These are phyloP conservation scores for Pythium chondricola DNA, from an alignment of 352 stramenopile genomes.

Conservation along the genomic window DNA sequence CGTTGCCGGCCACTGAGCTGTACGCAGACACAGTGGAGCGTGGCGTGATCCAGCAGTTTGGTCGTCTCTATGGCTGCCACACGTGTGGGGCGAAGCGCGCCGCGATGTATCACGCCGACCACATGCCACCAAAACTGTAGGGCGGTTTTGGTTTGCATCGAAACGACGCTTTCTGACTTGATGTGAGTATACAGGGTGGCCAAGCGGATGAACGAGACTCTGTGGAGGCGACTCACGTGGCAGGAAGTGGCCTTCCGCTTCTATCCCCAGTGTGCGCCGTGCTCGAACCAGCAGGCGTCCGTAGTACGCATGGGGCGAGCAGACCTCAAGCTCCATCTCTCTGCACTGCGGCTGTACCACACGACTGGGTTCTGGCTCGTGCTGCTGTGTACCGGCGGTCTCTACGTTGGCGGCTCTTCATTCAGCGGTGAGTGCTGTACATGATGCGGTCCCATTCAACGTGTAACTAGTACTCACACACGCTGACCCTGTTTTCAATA, in stretches of 20 bases:
- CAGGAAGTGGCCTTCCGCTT: conserved; percentile 65
- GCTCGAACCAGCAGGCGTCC: conserved; percentile 67
- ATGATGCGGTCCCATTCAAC: too few species aligned
- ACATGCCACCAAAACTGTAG: conserved; percentile 83
- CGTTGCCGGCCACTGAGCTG: conserved; percentile 60
- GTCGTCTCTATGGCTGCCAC: conserved; percentile 73
- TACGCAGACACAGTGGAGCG: conserved; percentile 62
- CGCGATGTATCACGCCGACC: conserved; percentile 72
- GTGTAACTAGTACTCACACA: too few species aligned
- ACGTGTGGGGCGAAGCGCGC: conserved; percentile 67
- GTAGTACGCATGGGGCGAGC: conserved; percentile 60
- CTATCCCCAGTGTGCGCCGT: conserved; percentile 79
- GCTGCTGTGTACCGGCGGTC: conserved; percentile 61
- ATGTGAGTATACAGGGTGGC: conserved; percentile 60
- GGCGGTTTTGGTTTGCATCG: too few species aligned
- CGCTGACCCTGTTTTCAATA: too few species aligned
- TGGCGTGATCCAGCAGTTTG: conserved; percentile 73
- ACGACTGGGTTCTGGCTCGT: conserved; percentile 77
- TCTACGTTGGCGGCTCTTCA: conserved; percentile 64
- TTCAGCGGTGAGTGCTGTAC: conserved; percentile 32
- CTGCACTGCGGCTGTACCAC: conserved; percentile 65
- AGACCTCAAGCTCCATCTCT: conserved; percentile 62
- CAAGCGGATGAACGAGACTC: conserved; percentile 39
- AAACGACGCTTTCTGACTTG: too few species aligned
- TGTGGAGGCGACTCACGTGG: conserved; percentile 33